phyloP scores from a whole-genome alignment of 768 basidiomycete species.

The Omphalotus guepiniiformis region DNA sequence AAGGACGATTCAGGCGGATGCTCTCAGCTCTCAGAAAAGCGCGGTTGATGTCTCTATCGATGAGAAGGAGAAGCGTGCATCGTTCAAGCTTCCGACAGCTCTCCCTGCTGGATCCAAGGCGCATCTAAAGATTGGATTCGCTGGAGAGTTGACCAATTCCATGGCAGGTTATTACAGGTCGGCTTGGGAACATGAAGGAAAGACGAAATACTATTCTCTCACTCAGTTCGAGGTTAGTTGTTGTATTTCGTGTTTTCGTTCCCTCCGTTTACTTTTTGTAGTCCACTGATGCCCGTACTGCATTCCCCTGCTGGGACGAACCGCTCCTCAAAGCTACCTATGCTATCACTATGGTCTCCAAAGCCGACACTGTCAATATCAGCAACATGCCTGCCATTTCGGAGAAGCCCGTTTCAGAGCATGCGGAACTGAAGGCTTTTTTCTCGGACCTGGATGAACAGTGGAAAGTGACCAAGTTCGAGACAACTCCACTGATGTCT shows the following conservation, averaged over 20 bases:
- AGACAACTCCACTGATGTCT: constrained; percentile 62
- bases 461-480: constrained; percentile 65
- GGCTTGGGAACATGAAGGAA: constrained; percentile 53
- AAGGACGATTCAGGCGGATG: constrained; percentile 50
- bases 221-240: constrained; percentile 83
- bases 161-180: constrained; percentile 88
- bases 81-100: constrained; percentile 50
- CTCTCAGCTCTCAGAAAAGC: constrained; percentile 42
- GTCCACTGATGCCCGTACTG: constrained; percentile 81
- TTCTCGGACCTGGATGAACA: constrained; percentile 24
- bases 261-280: constrained; percentile 24
- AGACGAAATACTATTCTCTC: constrained; percentile 65
- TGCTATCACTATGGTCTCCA: constrained; percentile 53
- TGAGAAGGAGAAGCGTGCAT: constrained; percentile 57
- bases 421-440: constrained; percentile 19
- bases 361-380: constrained; percentile 50
- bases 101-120: constrained; percentile 70
- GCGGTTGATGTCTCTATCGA: constrained; percentile 51
- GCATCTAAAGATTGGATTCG: constrained; percentile 65
- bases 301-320: constrained; percentile 78
- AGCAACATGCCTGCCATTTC: constrained; percentile 60
- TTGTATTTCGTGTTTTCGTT: neutral
- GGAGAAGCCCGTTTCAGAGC: constrained; percentile 29
- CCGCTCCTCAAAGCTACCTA: constrained; percentile 68
- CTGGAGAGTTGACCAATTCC: constrained; percentile 57